Base-by-base conservation (phyloP, 352 stramenopile genomes). In the Phytophthora pisi region DNA sequence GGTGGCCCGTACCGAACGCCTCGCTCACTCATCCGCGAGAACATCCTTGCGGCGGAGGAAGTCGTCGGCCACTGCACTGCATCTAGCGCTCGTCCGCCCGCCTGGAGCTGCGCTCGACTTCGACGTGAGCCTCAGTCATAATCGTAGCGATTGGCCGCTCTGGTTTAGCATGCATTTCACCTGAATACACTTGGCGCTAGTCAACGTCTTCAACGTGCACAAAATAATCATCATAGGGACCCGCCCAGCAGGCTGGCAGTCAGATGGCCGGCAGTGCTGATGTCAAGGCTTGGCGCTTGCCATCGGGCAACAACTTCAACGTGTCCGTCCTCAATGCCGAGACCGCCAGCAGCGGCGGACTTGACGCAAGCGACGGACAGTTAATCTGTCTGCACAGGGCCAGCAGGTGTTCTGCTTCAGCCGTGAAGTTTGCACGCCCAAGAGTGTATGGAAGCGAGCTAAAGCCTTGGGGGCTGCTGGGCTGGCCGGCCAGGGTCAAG, bases 81-180 rank as follows among this genome's bases (percentile, higher is more conserved):
- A 16, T 40, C 1, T 40, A 40, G 38, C 38, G 38, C 13, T 46
- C 45, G 43, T 63, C 31, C 11, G 46, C 23, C 23, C 40, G 15
- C 18, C 30, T 43, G 49, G 23, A 24, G 46, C 26, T 10, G 57
- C 30, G 51, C n/a, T 61, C 34, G 42, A 55, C 60, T 64, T 70
- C 28, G 56, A 65, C 40, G 56, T 61, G 63, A 61, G 26, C 47
- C 4, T 10, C 23, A 42, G 36, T 42, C 36, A 42, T 42, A 42
- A 42, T 42, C 13, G 36, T 4, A 47, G 43, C 28, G 26, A 31
- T 31, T 31, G 28, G 28, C 28, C 28, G 28, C 6, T 7, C 7
- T 51, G 51, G 57, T 46, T 46, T 59, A 63, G 31, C 64, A 72
- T 72, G 65, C 65, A 72, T 68, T 72, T 72, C 65, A 72, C 15